Conservation (phyloP, 805 yeast genomes). For the Citeromyces matritensis region DNA sequence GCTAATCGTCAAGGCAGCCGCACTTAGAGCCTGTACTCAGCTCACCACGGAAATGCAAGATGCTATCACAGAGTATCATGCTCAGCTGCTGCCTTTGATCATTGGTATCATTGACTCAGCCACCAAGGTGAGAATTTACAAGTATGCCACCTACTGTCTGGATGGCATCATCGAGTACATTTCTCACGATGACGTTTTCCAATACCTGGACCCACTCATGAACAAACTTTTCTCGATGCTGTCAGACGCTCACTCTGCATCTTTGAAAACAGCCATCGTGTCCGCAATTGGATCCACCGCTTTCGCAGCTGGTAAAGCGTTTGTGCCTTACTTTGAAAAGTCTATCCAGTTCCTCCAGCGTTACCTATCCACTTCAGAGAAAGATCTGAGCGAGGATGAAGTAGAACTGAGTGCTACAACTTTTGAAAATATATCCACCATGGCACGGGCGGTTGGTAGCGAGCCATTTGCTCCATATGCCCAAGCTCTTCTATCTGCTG, state of each 20-base stretch:
- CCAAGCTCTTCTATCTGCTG: slow-evolving; percentile 77
- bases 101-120: slow-evolving; percentile 82
- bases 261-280: slow-evolving; percentile 69
- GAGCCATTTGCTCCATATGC: slow-evolving; percentile 78
- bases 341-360: slow-evolving; percentile 75
- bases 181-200: slow-evolving; percentile 67
- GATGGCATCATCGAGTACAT: slow-evolving; percentile 89
- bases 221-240: slow-evolving; percentile 78
- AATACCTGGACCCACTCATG: slow-evolving; percentile 80
- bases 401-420: slow-evolving; percentile 85
- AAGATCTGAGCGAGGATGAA: slow-evolving; percentile 75
- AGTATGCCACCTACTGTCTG: slow-evolving; percentile 79
- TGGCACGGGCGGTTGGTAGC: slow-evolving; percentile 95
- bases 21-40: slow-evolving; percentile 66
- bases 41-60: slow-evolving; percentile 79
- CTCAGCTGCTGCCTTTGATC: slow-evolving; percentile 68
- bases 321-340: slow-evolving; percentile 71
- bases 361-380: slow-evolving; percentile 54
- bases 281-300: slow-evolving; percentile 97
- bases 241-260: slow-evolving; percentile 56
- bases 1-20: slow-evolving; percentile 69
- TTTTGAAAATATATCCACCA: slow-evolving; percentile 83
- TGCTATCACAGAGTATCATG: slow-evolving; percentile 72
- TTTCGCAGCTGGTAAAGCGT: slow-evolving; percentile 81
- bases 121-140: slow-evolving; percentile 68